Conservation (phyloP, 78 protist genomes). For the Tieghemostelium lacteum region DNA sequence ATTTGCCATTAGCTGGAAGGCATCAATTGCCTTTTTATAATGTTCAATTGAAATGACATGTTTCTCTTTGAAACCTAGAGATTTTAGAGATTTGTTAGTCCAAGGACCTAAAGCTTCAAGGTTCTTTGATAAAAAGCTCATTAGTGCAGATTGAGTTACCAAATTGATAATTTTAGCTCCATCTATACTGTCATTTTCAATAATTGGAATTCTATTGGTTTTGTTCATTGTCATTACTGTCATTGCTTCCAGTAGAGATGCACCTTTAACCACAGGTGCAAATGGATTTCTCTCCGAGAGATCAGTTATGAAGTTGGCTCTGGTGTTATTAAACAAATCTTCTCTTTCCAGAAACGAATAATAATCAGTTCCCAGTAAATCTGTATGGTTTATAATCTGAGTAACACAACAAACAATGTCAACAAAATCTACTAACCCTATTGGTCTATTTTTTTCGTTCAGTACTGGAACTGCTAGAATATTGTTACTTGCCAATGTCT, state of each 20-base stretch:
- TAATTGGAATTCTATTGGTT: constrained; percentile 58
- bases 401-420: constrained; percentile 73
- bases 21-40: constrained; percentile 58
- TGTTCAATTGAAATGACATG: constrained; percentile 42
- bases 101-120: constrained; percentile 59
- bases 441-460: constrained; percentile 60
- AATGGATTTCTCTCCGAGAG: constrained; percentile 65
- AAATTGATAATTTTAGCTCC: constrained; percentile 44
- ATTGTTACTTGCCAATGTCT: constrained; percentile 38
- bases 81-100: constrained; percentile 35
- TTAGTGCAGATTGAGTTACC: constrained; percentile 62
- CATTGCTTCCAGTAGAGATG: constrained; percentile 71
- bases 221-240: constrained; percentile 62
- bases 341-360: constrained; percentile 73
- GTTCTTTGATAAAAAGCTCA: constrained; percentile 19
- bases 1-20: constrained; percentile 66
- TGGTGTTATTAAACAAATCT: constrained; percentile 50
- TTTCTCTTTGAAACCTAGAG: constrained; percentile 60
- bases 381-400: constrained; percentile 67
- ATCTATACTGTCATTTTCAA: constrained; percentile 2
- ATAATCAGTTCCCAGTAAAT: constrained; percentile 61
- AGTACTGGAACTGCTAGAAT: constrained; percentile 68
- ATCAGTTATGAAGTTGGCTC: constrained; percentile 48
- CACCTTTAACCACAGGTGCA: constrained; percentile 67
- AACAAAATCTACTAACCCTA: constrained; percentile 56